phyloP scores from a whole-genome alignment of 1,284 basidiomycete species.

The Peniophora sp. region DNA sequence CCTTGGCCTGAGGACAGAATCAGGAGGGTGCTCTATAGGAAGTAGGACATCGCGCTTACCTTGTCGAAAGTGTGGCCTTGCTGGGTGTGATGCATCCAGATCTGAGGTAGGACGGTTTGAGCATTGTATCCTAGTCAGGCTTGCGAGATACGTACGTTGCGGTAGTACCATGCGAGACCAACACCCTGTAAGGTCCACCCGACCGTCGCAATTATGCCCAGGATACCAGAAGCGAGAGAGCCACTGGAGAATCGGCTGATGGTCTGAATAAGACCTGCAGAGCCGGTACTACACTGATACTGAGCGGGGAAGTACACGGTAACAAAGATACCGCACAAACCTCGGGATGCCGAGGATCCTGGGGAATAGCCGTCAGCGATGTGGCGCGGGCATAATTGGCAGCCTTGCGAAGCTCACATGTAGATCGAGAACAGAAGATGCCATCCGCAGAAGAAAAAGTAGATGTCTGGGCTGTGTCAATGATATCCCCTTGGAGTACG shows the following conservation, averaged over 20 bases:
- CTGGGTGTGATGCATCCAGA: slow-evolving; percentile 78
- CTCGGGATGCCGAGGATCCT: slow-evolving; percentile 86
- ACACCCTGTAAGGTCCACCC: slow-evolving; percentile 86
- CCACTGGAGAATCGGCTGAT: slow-evolving; percentile 67
- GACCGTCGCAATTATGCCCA: slow-evolving; percentile 73
- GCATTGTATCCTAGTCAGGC: background rate
- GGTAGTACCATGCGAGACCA: slow-evolving; percentile 79
- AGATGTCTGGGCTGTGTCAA: slow-evolving; percentile 58
- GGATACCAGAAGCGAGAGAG: slow-evolving; percentile 65
- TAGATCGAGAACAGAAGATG: slow-evolving; percentile 88
- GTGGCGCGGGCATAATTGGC: slow-evolving; percentile 10
- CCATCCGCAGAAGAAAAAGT: slow-evolving; percentile 92
- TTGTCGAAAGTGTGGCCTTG: slow-evolving; percentile 81
- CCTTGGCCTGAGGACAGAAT: slow-evolving; percentile 57
- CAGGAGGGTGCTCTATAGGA: background rate
- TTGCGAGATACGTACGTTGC: slow-evolving; percentile 47
- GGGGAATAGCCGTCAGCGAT: slow-evolving; percentile 14
- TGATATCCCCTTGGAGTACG: background rate
- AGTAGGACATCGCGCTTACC: slow-evolving; percentile 26
- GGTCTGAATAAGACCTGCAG: slow-evolving; percentile 91
- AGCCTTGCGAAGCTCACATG: slow-evolving; percentile 45
- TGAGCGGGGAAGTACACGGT: slow-evolving; percentile 7
- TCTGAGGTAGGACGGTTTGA: slow-evolving; percentile 34
- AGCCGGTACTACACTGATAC: slow-evolving; percentile 66
- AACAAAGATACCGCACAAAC: slow-evolving; percentile 25